Evolutionary conservation across 2,329 filamentous ascomycete genomes (phyloP).

Genomic region (Lasiodiplodia citricola): DNA sequence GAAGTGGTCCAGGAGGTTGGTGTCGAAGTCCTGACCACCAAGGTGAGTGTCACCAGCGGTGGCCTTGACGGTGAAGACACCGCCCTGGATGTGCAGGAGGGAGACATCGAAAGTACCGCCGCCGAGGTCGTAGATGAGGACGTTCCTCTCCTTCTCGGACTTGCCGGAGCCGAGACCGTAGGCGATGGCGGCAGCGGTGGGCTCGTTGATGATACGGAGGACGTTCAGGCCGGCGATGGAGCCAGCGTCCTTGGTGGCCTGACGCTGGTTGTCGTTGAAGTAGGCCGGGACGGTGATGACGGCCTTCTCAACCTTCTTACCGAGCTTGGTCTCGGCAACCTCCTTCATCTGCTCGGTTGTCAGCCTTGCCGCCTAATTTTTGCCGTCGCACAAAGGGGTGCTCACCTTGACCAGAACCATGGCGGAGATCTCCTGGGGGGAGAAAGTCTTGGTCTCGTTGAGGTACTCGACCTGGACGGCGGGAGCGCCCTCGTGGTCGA

Average conservation of each 20-base stretch:
- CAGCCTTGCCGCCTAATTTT: conserved; percentile 28
- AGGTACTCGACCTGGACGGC: conserved; percentile 96
- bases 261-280: conserved; percentile 99
- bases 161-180: conserved; percentile 97
- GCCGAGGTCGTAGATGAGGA: conserved; percentile 99
- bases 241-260: conserved; percentile 99
- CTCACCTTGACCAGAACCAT: conserved; percentile 97
- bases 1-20: conserved; percentile 93
- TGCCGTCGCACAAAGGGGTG: conserved; percentile 11
- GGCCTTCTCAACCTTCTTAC: conserved; percentile 98
- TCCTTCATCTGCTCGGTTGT: conserved; percentile 83
- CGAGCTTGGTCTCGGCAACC: conserved; percentile 96
- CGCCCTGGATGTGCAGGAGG: conserved; percentile 96
- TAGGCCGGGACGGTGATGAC: conserved; percentile 99
- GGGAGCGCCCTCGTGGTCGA: conserved; percentile 86
- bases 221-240: conserved; percentile 97
- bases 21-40: conserved; percentile 96
- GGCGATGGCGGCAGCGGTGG: conserved; percentile 95
- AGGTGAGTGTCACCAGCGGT: conserved; percentile 97
- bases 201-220: conserved; percentile 99
- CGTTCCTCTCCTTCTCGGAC: conserved; percentile 96
- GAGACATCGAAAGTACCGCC: conserved; percentile 99
- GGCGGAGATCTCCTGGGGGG: conserved; percentile 96
- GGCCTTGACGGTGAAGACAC: conserved; percentile 99
- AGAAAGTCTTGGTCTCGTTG: conserved; percentile 93